phyloP scores from a whole-genome alignment of 164 flowering plant genomes.

The Vitis vinifera region ASM3070453v1 NC_081813.1:218501-219000 shows the following conservation, averaged over 20 bases:
- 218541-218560: constrained; percentile 50
- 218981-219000: background rate
- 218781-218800: constrained; percentile 81
- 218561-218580: constrained; percentile 74
- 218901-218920: constrained; percentile 61
- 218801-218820: constrained; percentile 35
- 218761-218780: constrained; percentile 64
- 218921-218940: constrained; percentile 69
- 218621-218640: constrained; percentile 67
- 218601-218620: constrained; percentile 70
- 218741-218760: constrained; percentile 76
- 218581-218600: constrained; percentile 81
- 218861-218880: constrained; percentile 22
- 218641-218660: constrained; percentile 86
- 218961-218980: constrained; percentile 46
- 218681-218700: constrained; percentile 92
- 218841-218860: constrained; percentile 17
- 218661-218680: constrained; percentile 71
- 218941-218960: constrained; percentile 57
- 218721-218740: constrained; percentile 99
- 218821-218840: constrained; percentile 43
- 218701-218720: constrained; percentile 96
- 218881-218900: constrained; percentile 37
- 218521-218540: constrained; percentile 63
- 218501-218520: constrained; percentile 78